Conservation (phyloP, 2,329 filamentous ascomycete species). For the Mycogone perniciosa region DNA sequence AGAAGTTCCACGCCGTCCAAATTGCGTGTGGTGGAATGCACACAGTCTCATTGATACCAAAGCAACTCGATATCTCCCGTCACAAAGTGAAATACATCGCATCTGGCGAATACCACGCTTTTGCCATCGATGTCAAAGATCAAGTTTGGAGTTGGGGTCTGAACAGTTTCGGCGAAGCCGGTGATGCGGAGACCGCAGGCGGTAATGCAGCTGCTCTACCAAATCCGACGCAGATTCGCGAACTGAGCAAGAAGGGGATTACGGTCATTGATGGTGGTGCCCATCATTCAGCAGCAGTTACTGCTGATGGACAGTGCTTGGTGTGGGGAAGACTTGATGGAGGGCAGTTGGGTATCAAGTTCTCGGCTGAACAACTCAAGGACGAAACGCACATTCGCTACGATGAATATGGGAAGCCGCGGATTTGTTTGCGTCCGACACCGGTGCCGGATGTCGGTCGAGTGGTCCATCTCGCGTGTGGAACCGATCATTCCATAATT, state of each 20-base stretch:
- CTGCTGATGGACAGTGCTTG: conserved; percentile 35
- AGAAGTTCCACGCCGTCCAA: conserved; percentile 43
- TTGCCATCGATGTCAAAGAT: conserved; percentile 59
- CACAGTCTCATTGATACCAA: conserved; percentile 38
- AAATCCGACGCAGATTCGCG: conserved; percentile 28
- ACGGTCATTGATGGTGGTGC: conserved; percentile 46
- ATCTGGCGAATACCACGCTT: conserved; percentile 61
- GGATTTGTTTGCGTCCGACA: background rate
- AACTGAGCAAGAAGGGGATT: conserved; percentile 48
- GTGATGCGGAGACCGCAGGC: conserved; percentile 19
- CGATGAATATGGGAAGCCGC: background rate
- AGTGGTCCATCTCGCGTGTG: background rate
- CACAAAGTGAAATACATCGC: conserved; percentile 34
- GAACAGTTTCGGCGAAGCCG: conserved; percentile 66
- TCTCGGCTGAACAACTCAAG: background rate
- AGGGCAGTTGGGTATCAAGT: conserved; percentile 22
- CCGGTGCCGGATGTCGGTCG: background rate
- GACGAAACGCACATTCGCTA: background rate
- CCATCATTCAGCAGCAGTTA: conserved; percentile 35
- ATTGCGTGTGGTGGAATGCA: conserved; percentile 60
- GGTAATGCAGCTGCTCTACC: background rate
- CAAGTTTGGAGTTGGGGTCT: conserved; percentile 63
- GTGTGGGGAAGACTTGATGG: conserved; percentile 41
- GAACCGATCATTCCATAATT: background rate
- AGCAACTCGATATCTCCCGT: conserved; percentile 17